Evolutionary conservation across 176 grass and related monocot genomes (phyloP).

Genomic region (Leersia perrieri): DNA sequence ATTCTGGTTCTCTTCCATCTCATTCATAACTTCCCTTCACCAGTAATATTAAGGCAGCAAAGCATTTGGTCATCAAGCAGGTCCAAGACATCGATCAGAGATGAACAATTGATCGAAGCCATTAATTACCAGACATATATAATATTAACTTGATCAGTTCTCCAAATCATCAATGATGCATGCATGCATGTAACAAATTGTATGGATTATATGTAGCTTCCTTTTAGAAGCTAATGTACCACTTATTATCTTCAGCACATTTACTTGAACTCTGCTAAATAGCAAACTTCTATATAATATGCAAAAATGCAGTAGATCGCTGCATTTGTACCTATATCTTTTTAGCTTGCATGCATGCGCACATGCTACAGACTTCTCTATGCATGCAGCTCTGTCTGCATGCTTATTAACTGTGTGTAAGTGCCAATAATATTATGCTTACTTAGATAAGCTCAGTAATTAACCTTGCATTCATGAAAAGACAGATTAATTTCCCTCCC

Average conservation of each 20-base stretch:
- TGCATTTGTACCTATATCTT: neutral
- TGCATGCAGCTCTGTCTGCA: no score
- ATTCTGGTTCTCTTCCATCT: neutral
- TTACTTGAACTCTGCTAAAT: neutral
- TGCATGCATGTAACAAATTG: neutral
- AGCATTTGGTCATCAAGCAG: neutral
- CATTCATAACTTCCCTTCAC: conserved; percentile 7
- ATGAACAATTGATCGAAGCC: neutral
- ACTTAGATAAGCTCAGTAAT: neutral
- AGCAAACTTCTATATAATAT: neutral
- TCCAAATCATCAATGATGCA: neutral
- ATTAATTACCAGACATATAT: neutral
- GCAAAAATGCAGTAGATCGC: neutral
- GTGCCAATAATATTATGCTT: neutral
- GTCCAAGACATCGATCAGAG: neutral
- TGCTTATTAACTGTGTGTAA: neutral
- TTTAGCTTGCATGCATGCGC: no score
- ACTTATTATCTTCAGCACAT: neutral
- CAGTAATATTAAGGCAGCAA: conserved; percentile 25
- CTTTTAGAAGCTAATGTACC: conserved; percentile 24
- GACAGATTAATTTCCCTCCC: neutral
- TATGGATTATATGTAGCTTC: conserved; percentile 19
- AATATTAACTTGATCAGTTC: neutral
- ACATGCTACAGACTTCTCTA: no score
- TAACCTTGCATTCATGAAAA: neutral